Conservation (phyloP, 331 rosid species). For the Quercus tomentella region DNA sequence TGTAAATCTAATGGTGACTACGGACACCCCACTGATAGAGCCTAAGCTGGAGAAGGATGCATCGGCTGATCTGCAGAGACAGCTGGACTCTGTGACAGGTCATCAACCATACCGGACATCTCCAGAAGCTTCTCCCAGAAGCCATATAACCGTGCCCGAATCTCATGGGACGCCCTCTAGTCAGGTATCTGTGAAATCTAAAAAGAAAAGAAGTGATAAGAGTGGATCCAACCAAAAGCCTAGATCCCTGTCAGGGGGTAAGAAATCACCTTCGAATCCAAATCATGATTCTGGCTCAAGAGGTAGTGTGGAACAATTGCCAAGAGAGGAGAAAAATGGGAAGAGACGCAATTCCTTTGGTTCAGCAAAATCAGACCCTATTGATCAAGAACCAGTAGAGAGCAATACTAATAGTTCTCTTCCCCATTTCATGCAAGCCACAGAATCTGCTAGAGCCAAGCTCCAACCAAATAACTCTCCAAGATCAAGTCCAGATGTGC, state of each 20-base stretch:
- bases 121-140: slow-evolving; percentile 74
- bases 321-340: slow-evolving; percentile 60
- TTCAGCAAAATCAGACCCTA: slow-evolving; percentile 52
- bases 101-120: slow-evolving; percentile 38
- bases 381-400: slow-evolving; percentile 68
- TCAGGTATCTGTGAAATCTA: slow-evolving; percentile 64
- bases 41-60: slow-evolving; percentile 30
- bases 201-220: slow-evolving; percentile 42
- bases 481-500: slow-evolving; percentile 86
- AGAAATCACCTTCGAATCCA: slow-evolving; percentile 55
- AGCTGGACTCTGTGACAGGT: slow-evolving; percentile 30
- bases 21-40: slow-evolving; percentile 32
- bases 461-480: slow-evolving; percentile 65
- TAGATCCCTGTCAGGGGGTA: slow-evolving; percentile 34
- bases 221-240: slow-evolving; percentile 52
- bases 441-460: slow-evolving; percentile 97
- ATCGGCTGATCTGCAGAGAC: slow-evolving; percentile 36
- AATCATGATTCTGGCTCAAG: slow-evolving; percentile 56
- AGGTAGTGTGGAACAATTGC: slow-evolving; percentile 47
- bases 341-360: slow-evolving; percentile 81
- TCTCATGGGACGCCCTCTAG: slow-evolving; percentile 95
- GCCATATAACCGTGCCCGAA: slow-evolving; percentile 63
- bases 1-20: slow-evolving; percentile 20
- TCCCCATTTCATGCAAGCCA: slow-evolving; percentile 97
- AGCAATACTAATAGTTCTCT: slow-evolving; percentile 45